Percentiles rank a stretch among this genome's conserved stretches.
These are phyloP conservation scores for Austroboletus novae-zelandiae DNA, from an alignment of 1,284 basidiomycete genomes.

Conservation along the genomic window DNA sequence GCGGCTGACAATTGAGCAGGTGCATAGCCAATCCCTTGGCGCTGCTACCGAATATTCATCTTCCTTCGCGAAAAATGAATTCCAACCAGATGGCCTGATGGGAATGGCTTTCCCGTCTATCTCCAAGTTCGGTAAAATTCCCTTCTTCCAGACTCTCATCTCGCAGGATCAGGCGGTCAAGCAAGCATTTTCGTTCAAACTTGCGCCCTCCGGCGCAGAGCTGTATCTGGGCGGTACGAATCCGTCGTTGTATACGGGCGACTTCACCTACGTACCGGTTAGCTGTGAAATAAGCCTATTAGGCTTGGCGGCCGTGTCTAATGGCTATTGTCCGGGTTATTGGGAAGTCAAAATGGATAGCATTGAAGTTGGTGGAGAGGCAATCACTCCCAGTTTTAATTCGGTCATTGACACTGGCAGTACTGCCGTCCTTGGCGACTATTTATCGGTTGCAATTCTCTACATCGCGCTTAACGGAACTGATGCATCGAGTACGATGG, in stretches of 20 bases:
- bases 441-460: slow-evolving; percentile 39
- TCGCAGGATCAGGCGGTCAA: slow-evolving; percentile 22
- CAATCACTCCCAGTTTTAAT: slow-evolving; percentile 9
- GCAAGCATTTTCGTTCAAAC: slow-evolving; percentile 40
- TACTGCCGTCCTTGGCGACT: slow-evolving; percentile 49
- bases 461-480: slow-evolving; percentile 28
- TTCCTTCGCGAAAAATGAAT: neutral
- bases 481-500: neutral
- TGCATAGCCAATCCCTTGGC: slow-evolving; percentile 12
- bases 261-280: slow-evolving; percentile 14
- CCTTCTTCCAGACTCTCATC: slow-evolving; percentile 22
- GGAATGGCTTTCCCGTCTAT: slow-evolving; percentile 19
- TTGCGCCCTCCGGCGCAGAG: slow-evolving; percentile 37
- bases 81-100: slow-evolving; percentile 21
- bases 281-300: neutral
- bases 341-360: slow-evolving; percentile 30
- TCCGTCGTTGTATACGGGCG: slow-evolving; percentile 14
- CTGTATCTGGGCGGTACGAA: slow-evolving; percentile 42
- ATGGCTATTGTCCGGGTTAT: slow-evolving; percentile 20
- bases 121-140: slow-evolving; percentile 6
- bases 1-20: slow-evolving; percentile 11
- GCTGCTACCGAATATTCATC: slow-evolving; percentile 13
- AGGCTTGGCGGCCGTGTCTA: neutral
- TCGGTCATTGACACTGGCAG: slow-evolving; percentile 44
- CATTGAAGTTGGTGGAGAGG: slow-evolving; percentile 8